phyloP scores from a whole-genome alignment of 225 moss, liverwort and hornwort genomes.

The Rhytidiadelphus loreus region DNA sequence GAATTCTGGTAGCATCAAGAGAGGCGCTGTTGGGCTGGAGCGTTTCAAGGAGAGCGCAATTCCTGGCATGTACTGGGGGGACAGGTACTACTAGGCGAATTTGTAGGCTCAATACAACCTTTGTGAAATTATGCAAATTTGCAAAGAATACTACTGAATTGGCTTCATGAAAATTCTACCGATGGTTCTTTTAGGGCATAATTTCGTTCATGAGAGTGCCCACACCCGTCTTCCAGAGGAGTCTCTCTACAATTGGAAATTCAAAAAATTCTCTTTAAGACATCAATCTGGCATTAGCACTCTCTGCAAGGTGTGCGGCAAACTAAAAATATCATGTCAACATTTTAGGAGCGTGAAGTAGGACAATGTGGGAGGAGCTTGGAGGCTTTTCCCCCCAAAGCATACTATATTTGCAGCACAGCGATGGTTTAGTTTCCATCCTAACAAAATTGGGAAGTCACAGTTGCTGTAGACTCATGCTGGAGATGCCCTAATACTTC shows the following conservation, averaged over 20 bases:
- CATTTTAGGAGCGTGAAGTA: neutral
- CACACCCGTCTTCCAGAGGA: neutral
- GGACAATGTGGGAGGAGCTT: neutral
- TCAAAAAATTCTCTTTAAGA: neutral
- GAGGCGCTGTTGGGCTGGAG: slow-evolving; percentile 65
- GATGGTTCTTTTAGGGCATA: neutral
- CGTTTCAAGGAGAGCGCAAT: slow-evolving; percentile 82
- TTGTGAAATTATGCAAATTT: neutral
- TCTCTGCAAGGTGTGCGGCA: neutral
- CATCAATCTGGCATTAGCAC: neutral
- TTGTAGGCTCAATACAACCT: neutral
- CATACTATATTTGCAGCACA: neutral
- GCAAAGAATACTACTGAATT: neutral
- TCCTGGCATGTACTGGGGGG: slow-evolving; percentile 92
- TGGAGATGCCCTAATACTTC: neutral
- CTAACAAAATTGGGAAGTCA: neutral
- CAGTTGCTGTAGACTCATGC: neutral
- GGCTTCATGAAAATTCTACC: neutral
- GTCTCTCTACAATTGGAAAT: neutral
- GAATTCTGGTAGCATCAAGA: slow-evolving; percentile 50
- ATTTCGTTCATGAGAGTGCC: neutral
- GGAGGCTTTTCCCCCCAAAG: neutral
- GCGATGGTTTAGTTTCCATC: neutral
- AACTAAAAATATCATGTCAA: neutral
- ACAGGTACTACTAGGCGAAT: slow-evolving; percentile 36